Evolutionary conservation across 2,329 filamentous ascomycete species (phyloP).

Genomic region (Ophioceras dolichostomum): DNA sequence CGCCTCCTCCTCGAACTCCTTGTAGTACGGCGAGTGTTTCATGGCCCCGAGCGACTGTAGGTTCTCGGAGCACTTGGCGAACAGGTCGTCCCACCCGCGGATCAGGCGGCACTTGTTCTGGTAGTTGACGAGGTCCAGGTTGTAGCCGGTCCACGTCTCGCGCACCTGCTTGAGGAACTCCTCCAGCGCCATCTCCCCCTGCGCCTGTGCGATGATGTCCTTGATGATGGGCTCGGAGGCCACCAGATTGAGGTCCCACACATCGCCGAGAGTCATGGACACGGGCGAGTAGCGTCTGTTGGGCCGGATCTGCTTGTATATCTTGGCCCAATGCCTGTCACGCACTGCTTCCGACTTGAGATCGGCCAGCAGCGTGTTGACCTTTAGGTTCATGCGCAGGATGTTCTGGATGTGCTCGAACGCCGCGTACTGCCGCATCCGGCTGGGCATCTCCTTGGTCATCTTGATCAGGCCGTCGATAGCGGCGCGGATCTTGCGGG

Average conservation of each 20-base stretch:
- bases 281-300: slow-evolving; percentile 88
- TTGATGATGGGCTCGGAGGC: slow-evolving; percentile 79
- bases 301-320: slow-evolving; percentile 90
- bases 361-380: slow-evolving; percentile 77
- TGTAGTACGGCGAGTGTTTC: slow-evolving; percentile 98
- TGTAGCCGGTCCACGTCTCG: slow-evolving; percentile 93
- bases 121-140: slow-evolving; percentile 88
- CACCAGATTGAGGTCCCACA: slow-evolving; percentile 91
- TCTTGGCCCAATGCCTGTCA: slow-evolving; percentile 94
- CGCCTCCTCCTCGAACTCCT: slow-evolving; percentile 97
- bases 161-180: slow-evolving; percentile 95
- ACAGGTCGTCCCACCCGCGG: slow-evolving; percentile 94
- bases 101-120: slow-evolving; percentile 98
- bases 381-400: slow-evolving; percentile 77
- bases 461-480: slow-evolving; percentile 92
- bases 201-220: slow-evolving; percentile 88
- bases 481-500: slow-evolving; percentile 78
- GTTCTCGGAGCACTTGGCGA: slow-evolving; percentile 97
- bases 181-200: slow-evolving; percentile 96
- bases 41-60: slow-evolving; percentile 96
- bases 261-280: slow-evolving; percentile 93
- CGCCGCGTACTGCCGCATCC: slow-evolving; percentile 98
- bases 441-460: slow-evolving; percentile 97
- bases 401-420: slow-evolving; percentile 96
- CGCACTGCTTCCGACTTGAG: slow-evolving; percentile 94